phyloP scores from a whole-genome alignment of 1,284 basidiomycete species.

The Neolentinus lepideus region DNA sequence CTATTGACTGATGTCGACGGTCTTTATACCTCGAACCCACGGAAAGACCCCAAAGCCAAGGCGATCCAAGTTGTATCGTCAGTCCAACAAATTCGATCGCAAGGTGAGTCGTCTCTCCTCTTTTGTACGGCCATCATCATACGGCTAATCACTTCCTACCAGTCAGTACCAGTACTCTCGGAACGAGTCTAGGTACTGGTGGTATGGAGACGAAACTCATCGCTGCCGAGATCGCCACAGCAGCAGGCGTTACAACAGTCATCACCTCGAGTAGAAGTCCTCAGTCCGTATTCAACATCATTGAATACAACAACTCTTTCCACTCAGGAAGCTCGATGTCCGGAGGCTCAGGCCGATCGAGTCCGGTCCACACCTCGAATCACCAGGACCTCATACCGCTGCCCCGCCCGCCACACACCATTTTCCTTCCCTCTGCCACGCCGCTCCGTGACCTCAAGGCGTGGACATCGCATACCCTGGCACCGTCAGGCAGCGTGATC shows the following conservation, averaged over 20 bases:
- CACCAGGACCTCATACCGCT: neutral
- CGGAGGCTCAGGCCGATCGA: slow-evolving; percentile 28
- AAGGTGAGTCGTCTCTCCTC: slow-evolving; percentile 47
- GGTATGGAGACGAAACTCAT: slow-evolving; percentile 99
- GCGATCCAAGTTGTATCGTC: slow-evolving; percentile 81
- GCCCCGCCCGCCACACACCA: slow-evolving; percentile 72
- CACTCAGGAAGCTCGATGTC: slow-evolving; percentile 25
- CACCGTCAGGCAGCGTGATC: slow-evolving; percentile 82
- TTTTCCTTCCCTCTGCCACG: slow-evolving; percentile 72
- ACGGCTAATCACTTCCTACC: slow-evolving; percentile 4
- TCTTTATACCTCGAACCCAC: slow-evolving; percentile 92
- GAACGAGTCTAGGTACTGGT: slow-evolving; percentile 91
- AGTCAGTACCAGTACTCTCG: slow-evolving; percentile 91
- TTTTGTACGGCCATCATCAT: neutral
- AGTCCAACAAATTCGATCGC: slow-evolving; percentile 71
- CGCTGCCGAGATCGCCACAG: slow-evolving; percentile 95
- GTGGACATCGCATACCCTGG: slow-evolving; percentile 92
- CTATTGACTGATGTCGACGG: slow-evolving; percentile 96
- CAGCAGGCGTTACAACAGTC: slow-evolving; percentile 92
- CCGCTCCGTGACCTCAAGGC: slow-evolving; percentile 90
- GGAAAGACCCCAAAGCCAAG: slow-evolving; percentile 80
- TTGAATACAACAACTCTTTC: slow-evolving; percentile 59
- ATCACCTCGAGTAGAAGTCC: slow-evolving; percentile 84
- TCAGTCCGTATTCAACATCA: slow-evolving; percentile 74
- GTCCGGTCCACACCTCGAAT: slow-evolving; percentile 20